Conservation (phyloP, 768 basidiomycete species). For the Nidula microcarpa region DNA sequence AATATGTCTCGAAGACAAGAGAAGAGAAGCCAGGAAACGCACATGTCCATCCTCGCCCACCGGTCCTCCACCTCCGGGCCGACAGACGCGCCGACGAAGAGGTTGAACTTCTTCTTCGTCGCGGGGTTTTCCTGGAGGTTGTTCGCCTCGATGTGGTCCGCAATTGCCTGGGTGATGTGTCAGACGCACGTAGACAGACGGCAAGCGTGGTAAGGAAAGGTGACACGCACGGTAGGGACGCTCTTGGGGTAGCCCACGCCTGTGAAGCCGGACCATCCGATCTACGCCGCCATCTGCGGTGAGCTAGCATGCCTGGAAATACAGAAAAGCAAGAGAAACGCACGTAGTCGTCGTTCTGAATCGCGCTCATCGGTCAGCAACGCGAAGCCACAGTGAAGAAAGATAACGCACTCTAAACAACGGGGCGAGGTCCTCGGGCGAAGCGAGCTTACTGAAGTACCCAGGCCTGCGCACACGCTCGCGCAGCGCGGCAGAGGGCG, state of each 20-base stretch:
- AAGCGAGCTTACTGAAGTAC: slow-evolving; percentile 29
- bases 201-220: background rate
- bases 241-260: slow-evolving; percentile 48
- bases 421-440: slow-evolving; percentile 34
- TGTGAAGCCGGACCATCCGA: slow-evolving; percentile 50
- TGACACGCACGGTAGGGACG: slow-evolving; percentile 33
- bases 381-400: background rate
- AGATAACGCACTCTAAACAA: slow-evolving; percentile 31
- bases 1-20: background rate
- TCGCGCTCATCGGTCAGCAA: background rate
- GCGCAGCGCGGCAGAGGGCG: slow-evolving; percentile 23
- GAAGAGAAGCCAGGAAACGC: slow-evolving; percentile 4
- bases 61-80: slow-evolving; percentile 48
- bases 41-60: slow-evolving; percentile 47
- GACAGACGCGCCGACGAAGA: slow-evolving; percentile 45
- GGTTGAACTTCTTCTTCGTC: slow-evolving; percentile 43
- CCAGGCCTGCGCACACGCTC: slow-evolving; percentile 39
- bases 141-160: slow-evolving; percentile 37
- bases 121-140: slow-evolving; percentile 38
- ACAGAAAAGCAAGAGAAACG: slow-evolving; percentile 6
- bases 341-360: slow-evolving; percentile 46
- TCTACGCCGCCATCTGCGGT: slow-evolving; percentile 19
- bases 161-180: slow-evolving; percentile 31
- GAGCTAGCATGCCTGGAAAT: background rate
- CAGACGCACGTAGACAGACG: background rate